Percentiles rank a stretch among this genome's conserved stretches.
phyloP scores from a whole-genome alignment of 257 asterid species.

The Lycium barbarum region DNA sequence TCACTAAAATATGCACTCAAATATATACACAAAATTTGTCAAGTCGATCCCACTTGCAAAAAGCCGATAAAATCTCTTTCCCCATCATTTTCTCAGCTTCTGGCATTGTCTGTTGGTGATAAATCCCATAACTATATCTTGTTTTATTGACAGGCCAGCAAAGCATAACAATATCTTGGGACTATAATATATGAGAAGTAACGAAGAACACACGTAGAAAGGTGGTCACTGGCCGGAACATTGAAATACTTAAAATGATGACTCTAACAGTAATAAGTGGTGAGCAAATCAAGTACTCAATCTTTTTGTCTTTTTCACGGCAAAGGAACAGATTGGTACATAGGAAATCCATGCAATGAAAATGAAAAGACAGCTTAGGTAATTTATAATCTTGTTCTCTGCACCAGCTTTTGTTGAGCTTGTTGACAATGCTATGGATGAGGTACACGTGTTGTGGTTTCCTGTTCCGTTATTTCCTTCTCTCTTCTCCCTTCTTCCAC shows the following conservation, averaged over 20 bases:
- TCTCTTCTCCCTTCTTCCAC: neutral
- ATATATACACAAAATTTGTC: neutral
- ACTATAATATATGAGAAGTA: neutral
- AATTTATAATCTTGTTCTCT: neutral
- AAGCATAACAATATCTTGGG: neutral
- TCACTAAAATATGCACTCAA: neutral
- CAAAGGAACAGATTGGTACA: neutral
- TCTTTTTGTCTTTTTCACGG: neutral
- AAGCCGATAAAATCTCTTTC: neutral
- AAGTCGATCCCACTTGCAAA: neutral
- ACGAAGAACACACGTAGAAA: neutral
- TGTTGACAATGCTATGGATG: constrained; percentile 83
- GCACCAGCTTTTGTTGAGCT: constrained; percentile 85
- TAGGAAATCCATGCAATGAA: too few relatives aligned
- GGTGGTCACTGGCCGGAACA: neutral
- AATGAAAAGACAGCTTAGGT: too few relatives aligned
- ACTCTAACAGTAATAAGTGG: neutral
- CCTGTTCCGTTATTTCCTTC: neutral
- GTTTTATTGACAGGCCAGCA: neutral
- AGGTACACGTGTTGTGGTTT: constrained; percentile 45
- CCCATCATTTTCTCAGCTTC: neutral
- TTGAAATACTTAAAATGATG: too few relatives aligned
- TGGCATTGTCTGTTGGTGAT: neutral
- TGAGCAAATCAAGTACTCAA: neutral
- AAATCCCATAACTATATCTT: neutral